A percentile compares a stretch with the other conserved stretches of the same genome.
These are phyloP conservation scores for Metarhizium rileyi DNA, from an alignment of 2,329 filamentous ascomycete species.

Conservation along the genomic window DNA sequence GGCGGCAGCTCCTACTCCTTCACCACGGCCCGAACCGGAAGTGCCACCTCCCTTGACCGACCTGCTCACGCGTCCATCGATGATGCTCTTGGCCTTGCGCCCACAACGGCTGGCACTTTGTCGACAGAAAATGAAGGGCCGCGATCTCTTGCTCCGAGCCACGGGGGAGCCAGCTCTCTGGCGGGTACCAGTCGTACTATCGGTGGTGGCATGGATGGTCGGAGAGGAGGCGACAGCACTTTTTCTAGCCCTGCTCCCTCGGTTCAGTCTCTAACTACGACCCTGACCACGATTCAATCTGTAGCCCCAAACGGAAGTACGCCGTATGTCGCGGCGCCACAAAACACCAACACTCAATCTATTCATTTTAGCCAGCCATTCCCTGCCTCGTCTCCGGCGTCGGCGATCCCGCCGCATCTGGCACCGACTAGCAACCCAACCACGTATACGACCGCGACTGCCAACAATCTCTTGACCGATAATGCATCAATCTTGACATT, in stretches of 20 bases:
- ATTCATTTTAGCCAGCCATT: slow-evolving; percentile 59
- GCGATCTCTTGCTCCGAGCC: slow-evolving; percentile 66
- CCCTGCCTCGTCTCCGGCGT: slow-evolving; percentile 53
- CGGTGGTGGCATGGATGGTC: slow-evolving; percentile 55
- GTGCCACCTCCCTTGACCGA: slow-evolving; percentile 43
- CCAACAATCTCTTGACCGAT: slow-evolving; percentile 73
- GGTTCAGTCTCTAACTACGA: slow-evolving; percentile 71
- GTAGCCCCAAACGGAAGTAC: slow-evolving; percentile 46
- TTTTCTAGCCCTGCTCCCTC: slow-evolving; percentile 79
- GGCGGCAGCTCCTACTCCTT: slow-evolving; percentile 43
- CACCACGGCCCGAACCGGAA: slow-evolving; percentile 45
- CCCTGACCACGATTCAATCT: slow-evolving; percentile 77
- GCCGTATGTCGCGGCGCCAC: slow-evolving; percentile 15
- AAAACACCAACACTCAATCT: slow-evolving; percentile 34
- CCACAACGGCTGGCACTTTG: slow-evolving; percentile 58
- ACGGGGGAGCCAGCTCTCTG: slow-evolving; percentile 48
- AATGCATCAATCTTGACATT: slow-evolving; percentile 80
- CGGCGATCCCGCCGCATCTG: slow-evolving; percentile 63
- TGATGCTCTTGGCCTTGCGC: slow-evolving; percentile 43
- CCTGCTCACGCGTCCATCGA: slow-evolving; percentile 54
- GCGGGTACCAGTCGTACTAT: slow-evolving; percentile 66
- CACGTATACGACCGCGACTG: slow-evolving; percentile 69
- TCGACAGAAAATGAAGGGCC: slow-evolving; percentile 75
- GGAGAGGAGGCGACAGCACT: slow-evolving; percentile 63
- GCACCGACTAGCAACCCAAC: slow-evolving; percentile 49